phyloP scores from a whole-genome alignment of 768 basidiomycete genomes.

The Rubroboletus satanas region DNA sequence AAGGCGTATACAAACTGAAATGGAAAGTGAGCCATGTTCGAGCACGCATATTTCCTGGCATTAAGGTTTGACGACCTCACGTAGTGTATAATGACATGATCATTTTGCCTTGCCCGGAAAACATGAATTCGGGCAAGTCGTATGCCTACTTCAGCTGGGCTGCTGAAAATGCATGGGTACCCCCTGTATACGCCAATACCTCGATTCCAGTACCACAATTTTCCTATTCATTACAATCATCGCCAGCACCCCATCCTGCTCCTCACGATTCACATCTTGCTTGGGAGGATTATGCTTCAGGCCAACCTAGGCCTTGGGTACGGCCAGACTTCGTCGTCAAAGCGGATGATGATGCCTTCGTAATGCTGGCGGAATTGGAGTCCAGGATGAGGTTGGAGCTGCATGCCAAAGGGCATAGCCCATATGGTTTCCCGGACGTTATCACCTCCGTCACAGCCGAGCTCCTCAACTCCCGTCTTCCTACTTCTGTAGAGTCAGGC shows the following conservation, averaged over 20 bases:
- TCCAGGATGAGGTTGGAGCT: constrained; percentile 79
- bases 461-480: background rate
- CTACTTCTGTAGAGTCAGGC: background rate
- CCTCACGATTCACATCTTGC: constrained; percentile 66
- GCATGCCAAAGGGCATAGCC: constrained; percentile 38
- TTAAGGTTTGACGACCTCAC: background rate
- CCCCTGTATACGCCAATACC: constrained; percentile 59
- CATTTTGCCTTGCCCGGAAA: constrained; percentile 79
- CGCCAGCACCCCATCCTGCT: constrained; percentile 57
- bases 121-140: constrained; percentile 96
- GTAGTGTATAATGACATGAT: constrained; percentile 84
- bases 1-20: constrained; percentile 76
- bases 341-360: constrained; percentile 92
- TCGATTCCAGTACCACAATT: constrained; percentile 43
- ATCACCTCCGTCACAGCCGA: constrained; percentile 1
- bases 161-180: constrained; percentile 85
- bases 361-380: constrained; percentile 93
- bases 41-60: background rate
- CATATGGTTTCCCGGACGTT: constrained; percentile 20
- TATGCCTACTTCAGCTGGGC: constrained; percentile 94
- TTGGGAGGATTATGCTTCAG: constrained; percentile 45
- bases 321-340: constrained; percentile 91
- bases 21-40: constrained; percentile 66
- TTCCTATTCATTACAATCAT: constrained; percentile 63
- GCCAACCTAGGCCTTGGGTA: constrained; percentile 59